Evolutionary conservation across 2,329 filamentous ascomycete species (phyloP).

Genomic region (Xylariaceae sp.): DNA sequence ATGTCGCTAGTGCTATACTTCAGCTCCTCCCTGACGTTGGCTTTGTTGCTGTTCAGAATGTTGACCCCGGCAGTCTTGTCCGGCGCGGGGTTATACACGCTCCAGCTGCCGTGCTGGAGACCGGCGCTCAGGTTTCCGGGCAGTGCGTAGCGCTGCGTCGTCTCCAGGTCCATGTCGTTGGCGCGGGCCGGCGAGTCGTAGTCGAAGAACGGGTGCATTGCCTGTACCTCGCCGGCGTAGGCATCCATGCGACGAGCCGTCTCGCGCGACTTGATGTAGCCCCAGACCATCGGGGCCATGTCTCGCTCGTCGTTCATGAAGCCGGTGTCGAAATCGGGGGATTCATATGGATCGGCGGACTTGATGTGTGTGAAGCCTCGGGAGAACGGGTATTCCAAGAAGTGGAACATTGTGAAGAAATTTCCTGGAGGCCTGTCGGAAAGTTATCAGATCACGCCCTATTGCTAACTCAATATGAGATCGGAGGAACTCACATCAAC

Average conservation of each 20-base stretch:
- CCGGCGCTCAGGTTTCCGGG: slow-evolving; percentile 67
- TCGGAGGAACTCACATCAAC: slow-evolving; percentile 44
- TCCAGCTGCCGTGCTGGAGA: slow-evolving; percentile 72
- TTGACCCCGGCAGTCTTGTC: slow-evolving; percentile 46
- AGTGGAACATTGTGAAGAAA: slow-evolving; percentile 82
- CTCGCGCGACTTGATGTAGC: slow-evolving; percentile 77
- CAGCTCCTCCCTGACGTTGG: slow-evolving; percentile 58
- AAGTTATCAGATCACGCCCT: background rate
- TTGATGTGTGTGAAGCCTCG: slow-evolving; percentile 67
- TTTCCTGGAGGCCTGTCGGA: slow-evolving; percentile 64
- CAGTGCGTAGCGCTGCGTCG: slow-evolving; percentile 71
- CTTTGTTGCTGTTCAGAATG: slow-evolving; percentile 60
- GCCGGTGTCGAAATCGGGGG: slow-evolving; percentile 72
- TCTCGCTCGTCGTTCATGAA: slow-evolving; percentile 85
- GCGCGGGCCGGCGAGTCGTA: slow-evolving; percentile 67
- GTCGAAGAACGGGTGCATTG: slow-evolving; percentile 67
- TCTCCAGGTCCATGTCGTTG: slow-evolving; percentile 68
- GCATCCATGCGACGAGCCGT: slow-evolving; percentile 74
- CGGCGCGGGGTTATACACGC: slow-evolving; percentile 50
- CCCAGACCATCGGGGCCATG: slow-evolving; percentile 82
- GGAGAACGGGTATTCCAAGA: slow-evolving; percentile 73
- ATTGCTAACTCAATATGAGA: background rate
- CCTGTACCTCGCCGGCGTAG: slow-evolving; percentile 68
- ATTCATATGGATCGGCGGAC: slow-evolving; percentile 67
- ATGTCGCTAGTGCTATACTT: slow-evolving; percentile 63